A percentile compares a stretch with the other conserved stretches of the same genome.
Conservation (phyloP, 306 rosid species). For the Quercus suber region DNA sequence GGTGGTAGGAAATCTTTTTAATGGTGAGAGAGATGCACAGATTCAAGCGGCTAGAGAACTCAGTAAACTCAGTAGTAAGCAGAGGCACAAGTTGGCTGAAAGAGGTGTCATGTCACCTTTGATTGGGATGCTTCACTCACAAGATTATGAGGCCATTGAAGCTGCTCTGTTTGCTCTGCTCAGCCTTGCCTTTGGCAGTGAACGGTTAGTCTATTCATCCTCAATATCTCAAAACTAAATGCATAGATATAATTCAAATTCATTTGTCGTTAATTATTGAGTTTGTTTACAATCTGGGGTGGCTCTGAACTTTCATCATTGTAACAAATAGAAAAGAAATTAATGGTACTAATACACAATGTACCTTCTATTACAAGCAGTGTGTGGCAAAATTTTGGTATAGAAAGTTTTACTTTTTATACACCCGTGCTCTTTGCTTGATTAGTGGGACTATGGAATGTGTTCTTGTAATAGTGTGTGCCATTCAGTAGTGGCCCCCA, state of each 20-base stretch:
- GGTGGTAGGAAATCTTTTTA: slow-evolving; percentile 47
- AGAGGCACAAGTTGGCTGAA: slow-evolving; percentile 57
- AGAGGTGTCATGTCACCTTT: slow-evolving; percentile 55
- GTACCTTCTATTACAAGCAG: not conserved
- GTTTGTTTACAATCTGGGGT: not conserved
- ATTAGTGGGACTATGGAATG: slow-evolving; percentile 44
- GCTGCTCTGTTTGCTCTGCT: slow-evolving; percentile 74
- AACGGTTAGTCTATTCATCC: slow-evolving; percentile 55
- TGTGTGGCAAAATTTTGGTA: not conserved
- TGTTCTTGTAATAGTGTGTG: slow-evolving; percentile 36
- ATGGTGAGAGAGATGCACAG: slow-evolving; percentile 48
- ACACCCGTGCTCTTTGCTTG: slow-evolving; percentile 22
- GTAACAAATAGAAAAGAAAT: not conserved
- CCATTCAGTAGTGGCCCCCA: slow-evolving; percentile 22
- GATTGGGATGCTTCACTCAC: slow-evolving; percentile 68
- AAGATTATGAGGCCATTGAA: slow-evolving; percentile 52
- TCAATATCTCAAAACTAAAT: not conserved
- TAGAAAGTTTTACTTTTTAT: slow-evolving; percentile 29
- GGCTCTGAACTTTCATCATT: not conserved
- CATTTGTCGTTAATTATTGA: not conserved
- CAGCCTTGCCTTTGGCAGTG: slow-evolving; percentile 75
- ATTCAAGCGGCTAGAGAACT: slow-evolving; percentile 56
- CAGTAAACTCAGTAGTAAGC: slow-evolving; percentile 48
- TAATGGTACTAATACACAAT: not conserved
- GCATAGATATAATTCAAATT: not conserved